Conservation (phyloP, 1,139 yeast genomes). For the Sugiyamaella castrensis region DNA sequence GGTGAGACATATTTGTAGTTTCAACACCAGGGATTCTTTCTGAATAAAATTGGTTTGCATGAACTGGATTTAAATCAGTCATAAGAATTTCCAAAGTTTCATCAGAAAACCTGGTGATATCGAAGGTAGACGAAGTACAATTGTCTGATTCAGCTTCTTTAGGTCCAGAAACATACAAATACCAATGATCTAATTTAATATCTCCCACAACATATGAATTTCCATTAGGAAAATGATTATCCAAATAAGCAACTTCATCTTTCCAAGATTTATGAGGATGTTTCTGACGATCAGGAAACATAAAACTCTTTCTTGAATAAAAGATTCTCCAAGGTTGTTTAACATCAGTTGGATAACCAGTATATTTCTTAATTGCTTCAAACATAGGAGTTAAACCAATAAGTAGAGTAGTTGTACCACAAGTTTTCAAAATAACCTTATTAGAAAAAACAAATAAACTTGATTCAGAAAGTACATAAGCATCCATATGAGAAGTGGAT, state of each 20-base stretch:
- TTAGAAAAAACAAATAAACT: constrained; percentile 87
- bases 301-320: constrained; percentile 85
- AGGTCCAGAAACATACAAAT: constrained; percentile 65
- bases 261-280: constrained; percentile 85
- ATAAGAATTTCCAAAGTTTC: constrained; percentile 87
- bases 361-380: constrained; percentile 49
- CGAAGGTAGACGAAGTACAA: neutral
- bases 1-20: constrained; percentile 30
- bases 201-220: constrained; percentile 79
- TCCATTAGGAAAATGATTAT: constrained; percentile 52
- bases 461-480: constrained; percentile 85
- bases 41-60: constrained; percentile 61
- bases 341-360: constrained; percentile 35
- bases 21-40: constrained; percentile 48
- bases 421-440: constrained; percentile 83
- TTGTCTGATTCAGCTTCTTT: constrained; percentile 12
- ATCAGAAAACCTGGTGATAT: constrained; percentile 43
- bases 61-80: constrained; percentile 70
- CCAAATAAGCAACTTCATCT: constrained; percentile 69
- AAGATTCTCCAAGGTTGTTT: constrained; percentile 62
- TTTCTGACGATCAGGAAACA: constrained; percentile 86
- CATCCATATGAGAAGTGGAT: constrained; percentile 64
- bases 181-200: constrained; percentile 84
- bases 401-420: constrained; percentile 93
- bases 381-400: constrained; percentile 69